Conservation (phyloP, 2,329 filamentous ascomycete species). For the Aspergillus aculeatinus region DNA sequence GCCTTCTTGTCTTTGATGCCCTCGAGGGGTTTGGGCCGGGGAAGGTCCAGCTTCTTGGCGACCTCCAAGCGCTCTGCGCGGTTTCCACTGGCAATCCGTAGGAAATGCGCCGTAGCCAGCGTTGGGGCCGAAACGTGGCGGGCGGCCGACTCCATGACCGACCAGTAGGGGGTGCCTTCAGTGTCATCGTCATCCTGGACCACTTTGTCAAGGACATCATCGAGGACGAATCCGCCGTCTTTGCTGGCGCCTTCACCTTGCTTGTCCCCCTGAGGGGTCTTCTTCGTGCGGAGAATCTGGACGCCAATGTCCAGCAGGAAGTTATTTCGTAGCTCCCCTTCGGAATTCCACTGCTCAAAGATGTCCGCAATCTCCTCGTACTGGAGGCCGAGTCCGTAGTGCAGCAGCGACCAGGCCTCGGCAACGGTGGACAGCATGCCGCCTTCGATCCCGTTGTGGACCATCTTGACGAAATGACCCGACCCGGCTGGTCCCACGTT, state of each 20-base stretch:
- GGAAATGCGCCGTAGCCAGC: slow-evolving; percentile 61
- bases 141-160: slow-evolving; percentile 59
- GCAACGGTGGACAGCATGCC: slow-evolving; percentile 66
- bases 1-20: slow-evolving; percentile 35
- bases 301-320: slow-evolving; percentile 64
- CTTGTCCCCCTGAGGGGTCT: slow-evolving; percentile 38
- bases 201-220: slow-evolving; percentile 66
- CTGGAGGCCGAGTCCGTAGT: slow-evolving; percentile 56
- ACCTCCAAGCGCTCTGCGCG: slow-evolving; percentile 55
- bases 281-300: slow-evolving; percentile 58
- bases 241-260: slow-evolving; percentile 33
- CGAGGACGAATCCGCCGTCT: slow-evolving; percentile 54
- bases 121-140: slow-evolving; percentile 65
- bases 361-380: slow-evolving; percentile 62
- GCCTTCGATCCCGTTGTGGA: slow-evolving; percentile 73
- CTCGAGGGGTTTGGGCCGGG: slow-evolving; percentile 38
- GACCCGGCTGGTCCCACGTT: slow-evolving; percentile 62
- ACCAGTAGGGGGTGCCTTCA: slow-evolving; percentile 68
- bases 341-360: slow-evolving; percentile 60
- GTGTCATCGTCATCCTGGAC: slow-evolving; percentile 67
- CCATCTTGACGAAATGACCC: slow-evolving; percentile 74
- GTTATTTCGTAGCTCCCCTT: slow-evolving; percentile 59
- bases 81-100: slow-evolving; percentile 64
- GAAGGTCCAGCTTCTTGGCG: slow-evolving; percentile 49
- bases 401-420: slow-evolving; percentile 66